Base-by-base conservation (phyloP, 805 yeast genomes). In the Pichia eremophila region DNA sequence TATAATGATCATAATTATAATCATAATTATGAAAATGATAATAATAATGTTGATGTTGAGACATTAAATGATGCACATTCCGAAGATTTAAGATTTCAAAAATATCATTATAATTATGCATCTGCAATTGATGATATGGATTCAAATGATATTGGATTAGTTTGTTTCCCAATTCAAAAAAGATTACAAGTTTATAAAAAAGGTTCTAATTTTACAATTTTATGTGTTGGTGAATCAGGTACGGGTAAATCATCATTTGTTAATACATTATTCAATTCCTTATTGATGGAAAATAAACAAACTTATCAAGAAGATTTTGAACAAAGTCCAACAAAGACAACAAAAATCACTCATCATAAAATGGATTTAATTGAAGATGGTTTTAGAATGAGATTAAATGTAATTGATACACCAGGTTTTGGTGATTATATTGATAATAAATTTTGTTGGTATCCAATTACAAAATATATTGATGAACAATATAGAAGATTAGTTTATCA, bases 221-320 rank as follows among this genome's bases (percentile, higher is more conserved):
- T 89, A 85, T 79, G 88, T 36, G 89, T 84, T 43, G 96, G 97
- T 31, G 89, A 84, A 64, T 72, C 84, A 44, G 96, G 96, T 4
- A 72, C 85, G 45, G 96, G 95, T 41, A 87, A 86, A 61, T 78
- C 87, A 5, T 79, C 91, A 1, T 86, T 89, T 53, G 69, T 88
- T 56, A 86, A 90, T 70, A 81, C 95, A 9, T 71, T 90, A 52
- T 85, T 87, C 62, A 81, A 83, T 41, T 66, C 81, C 2, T 39
- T 60, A 45, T 68, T 64, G 45, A 63, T 62, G 54, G 70, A 56
- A 14, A 41, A 46, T 7, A 12, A 29, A 37, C 38, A 46, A 69
- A 25, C 64, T 63, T 39, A 39, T 11, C 18, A 48, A 46, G 45
- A 46, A 44, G 50, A 47, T 34, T 61, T 60, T 40, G 18, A 29